phyloP scores from a whole-genome alignment of 2,329 filamentous ascomycete species.

The Aspergillus proliferans region DNA sequence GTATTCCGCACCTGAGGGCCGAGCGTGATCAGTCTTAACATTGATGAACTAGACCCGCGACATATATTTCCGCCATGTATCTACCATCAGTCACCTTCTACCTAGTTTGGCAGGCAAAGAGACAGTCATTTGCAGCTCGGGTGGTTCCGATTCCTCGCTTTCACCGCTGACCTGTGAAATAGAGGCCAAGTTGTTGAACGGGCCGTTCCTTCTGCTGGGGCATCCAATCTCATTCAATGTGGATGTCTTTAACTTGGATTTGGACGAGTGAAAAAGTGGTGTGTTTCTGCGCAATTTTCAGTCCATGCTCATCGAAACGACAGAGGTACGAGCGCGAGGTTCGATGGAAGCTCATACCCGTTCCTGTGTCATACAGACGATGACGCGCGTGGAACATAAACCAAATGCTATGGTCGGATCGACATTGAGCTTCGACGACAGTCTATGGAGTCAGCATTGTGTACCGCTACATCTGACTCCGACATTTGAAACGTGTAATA shows the following conservation, averaged over 20 bases:
- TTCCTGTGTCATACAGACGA: conserved; percentile 12
- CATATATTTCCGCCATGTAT: conserved; percentile 1
- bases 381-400: neutral
- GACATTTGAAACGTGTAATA: conserved; percentile 14
- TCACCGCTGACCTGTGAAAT: conserved; percentile 3
- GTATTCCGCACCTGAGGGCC: neutral
- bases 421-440: neutral
- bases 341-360: conserved; percentile 2
- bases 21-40: neutral
- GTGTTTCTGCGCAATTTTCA: conserved; percentile 12
- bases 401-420: neutral
- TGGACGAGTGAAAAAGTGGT: neutral
- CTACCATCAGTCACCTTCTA: neutral
- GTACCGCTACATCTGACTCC: conserved; percentile 8
- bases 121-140: neutral
- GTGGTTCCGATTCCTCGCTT: neutral
- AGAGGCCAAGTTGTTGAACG: conserved; percentile 7
- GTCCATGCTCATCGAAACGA: conserved; percentile 15
- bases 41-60: neutral
- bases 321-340: conserved; percentile 7
- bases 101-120: neutral
- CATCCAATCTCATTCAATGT: conserved; percentile 10
- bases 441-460: conserved; percentile 2
- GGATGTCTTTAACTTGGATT: conserved; percentile 3
- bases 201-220: conserved; percentile 8